Evolutionary conservation across 257 asterid genomes (phyloP).

Genomic region (Fraxinus excelsior): DNA sequence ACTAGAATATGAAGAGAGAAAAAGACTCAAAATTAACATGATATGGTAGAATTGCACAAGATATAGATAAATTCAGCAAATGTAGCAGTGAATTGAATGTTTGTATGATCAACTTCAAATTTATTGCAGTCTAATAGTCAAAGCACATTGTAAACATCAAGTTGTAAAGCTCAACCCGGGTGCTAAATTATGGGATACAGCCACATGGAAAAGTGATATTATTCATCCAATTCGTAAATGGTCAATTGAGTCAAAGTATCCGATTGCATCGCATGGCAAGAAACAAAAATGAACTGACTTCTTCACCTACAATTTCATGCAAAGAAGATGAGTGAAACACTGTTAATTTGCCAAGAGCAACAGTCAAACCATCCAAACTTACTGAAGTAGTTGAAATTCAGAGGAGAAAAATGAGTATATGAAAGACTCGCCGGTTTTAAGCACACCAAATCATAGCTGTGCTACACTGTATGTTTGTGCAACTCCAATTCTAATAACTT

Average conservation of each 20-base stretch:
- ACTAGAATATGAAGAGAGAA: too few species aligned
- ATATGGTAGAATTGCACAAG: too few species aligned
- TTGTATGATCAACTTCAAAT: neutral
- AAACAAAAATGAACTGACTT: neutral
- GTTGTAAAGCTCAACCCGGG: neutral
- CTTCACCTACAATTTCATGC: neutral
- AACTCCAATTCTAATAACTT: slow-evolving; percentile 58
- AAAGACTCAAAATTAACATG: too few species aligned
- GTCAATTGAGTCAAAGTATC: too few species aligned
- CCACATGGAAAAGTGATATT: too few species aligned
- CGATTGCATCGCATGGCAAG: neutral
- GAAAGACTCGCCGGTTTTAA: neutral
- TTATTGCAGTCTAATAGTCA: neutral
- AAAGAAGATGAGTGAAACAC: neutral
- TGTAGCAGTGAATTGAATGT: neutral
- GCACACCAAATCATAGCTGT: neutral
- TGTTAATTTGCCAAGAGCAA: neutral
- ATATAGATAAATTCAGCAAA: too few species aligned
- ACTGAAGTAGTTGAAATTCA: neutral
- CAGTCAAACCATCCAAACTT: neutral
- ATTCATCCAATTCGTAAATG: too few species aligned
- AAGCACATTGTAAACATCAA: neutral
- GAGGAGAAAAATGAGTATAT: neutral
- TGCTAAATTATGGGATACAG: neutral
- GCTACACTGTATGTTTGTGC: slow-evolving; percentile 22